Conservation (phyloP, 768 basidiomycete species). For the Kwoniella pini region DNA sequence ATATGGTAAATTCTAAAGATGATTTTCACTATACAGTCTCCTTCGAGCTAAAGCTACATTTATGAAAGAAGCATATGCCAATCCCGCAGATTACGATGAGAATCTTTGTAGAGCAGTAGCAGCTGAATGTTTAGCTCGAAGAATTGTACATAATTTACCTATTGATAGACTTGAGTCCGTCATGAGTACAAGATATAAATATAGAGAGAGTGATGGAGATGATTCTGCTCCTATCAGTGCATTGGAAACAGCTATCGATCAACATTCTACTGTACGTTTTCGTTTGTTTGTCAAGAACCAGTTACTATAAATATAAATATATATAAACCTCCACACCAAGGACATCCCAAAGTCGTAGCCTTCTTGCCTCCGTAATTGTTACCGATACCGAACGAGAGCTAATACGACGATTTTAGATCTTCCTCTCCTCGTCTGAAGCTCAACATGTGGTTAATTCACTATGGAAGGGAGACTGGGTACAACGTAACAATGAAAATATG, state of each 20-base stretch:
- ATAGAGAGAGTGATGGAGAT: constrained; percentile 73
- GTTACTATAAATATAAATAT: not conserved
- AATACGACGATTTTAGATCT: constrained; percentile 66
- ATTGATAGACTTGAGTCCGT: constrained; percentile 67
- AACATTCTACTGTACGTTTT: constrained; percentile 66
- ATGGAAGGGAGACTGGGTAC: constrained; percentile 81
- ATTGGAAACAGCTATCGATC: constrained; percentile 87
- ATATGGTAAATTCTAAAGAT: too few species aligned
- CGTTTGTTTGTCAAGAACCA: not conserved
- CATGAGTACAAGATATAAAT: constrained; percentile 76
- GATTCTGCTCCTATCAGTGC: constrained; percentile 57
- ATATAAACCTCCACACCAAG: too few species aligned
- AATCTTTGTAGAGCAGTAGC: constrained; percentile 72
- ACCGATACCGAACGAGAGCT: too few species aligned
- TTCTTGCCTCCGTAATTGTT: too few species aligned
- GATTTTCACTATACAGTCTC: constrained; percentile 1
- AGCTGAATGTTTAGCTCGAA: constrained; percentile 45
- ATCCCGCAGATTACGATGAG: constrained; percentile 84
- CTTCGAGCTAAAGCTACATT: constrained; percentile 65
- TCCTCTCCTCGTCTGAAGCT: constrained; percentile 80
- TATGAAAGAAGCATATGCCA: constrained; percentile 74
- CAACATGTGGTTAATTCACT: constrained; percentile 80
- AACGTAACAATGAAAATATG: constrained; percentile 70
- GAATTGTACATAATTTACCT: constrained; percentile 69
- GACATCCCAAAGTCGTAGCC: too few species aligned